Percentiles rank a stretch among this genome's conserved stretches.
phyloP scores from a whole-genome alignment of 2,329 filamentous ascomycete species.

The Hypoxylon sp. region DNA sequence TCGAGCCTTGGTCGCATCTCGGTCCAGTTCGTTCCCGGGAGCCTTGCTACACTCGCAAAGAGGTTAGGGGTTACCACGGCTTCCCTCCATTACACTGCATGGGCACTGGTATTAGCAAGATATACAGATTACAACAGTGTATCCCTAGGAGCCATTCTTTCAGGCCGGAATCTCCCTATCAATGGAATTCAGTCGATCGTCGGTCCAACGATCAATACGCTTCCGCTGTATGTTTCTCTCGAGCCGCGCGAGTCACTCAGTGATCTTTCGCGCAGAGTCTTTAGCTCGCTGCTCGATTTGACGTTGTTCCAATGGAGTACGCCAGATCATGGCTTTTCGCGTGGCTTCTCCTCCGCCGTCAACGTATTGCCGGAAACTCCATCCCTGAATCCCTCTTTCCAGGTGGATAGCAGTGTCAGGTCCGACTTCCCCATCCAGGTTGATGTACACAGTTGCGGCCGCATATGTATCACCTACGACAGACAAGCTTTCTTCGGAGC shows the following conservation, averaged over 20 bases:
- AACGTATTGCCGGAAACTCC: not conserved
- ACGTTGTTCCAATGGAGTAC: not conserved
- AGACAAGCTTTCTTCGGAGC: not conserved
- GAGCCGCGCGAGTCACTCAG: not conserved
- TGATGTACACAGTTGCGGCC: not conserved
- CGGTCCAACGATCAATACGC: slow-evolving; percentile 48
- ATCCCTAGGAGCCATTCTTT: slow-evolving; percentile 47
- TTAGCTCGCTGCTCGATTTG: not conserved
- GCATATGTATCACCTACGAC: not conserved
- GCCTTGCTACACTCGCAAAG: not conserved
- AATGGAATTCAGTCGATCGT: slow-evolving; percentile 40
- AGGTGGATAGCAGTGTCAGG: not conserved
- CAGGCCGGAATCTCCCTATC: slow-evolving; percentile 47
- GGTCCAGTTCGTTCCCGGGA: too few species aligned
- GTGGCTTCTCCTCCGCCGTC: not conserved
- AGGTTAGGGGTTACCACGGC: not conserved
- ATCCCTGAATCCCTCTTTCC: not conserved
- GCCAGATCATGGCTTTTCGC: not conserved
- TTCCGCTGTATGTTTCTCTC: slow-evolving; percentile 33
- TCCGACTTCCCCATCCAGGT: not conserved
- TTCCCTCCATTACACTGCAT: slow-evolving; percentile 41
- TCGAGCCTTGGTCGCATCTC: too few species aligned
- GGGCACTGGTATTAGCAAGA: slow-evolving; percentile 46
- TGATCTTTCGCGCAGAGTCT: not conserved
- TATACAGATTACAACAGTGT: slow-evolving; percentile 46